Evolutionary conservation across 2,329 filamentous ascomycete genomes (phyloP).

Genomic region (Aspergillus tanneri): DNA sequence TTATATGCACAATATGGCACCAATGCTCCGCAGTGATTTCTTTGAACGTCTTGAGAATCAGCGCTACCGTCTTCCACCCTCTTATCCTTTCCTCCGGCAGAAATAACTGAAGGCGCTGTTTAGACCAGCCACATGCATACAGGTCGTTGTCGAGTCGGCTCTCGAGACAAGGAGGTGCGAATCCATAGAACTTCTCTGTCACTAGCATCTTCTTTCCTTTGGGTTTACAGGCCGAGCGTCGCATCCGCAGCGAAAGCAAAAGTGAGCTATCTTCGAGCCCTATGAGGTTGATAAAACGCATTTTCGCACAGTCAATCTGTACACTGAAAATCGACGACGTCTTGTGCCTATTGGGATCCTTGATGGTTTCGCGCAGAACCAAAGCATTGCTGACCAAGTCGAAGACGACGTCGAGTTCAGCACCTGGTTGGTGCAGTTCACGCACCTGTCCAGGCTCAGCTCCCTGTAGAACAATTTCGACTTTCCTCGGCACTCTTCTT

Average conservation of each 20-base stretch:
- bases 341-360: constrained; percentile 11
- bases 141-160: constrained; percentile 25
- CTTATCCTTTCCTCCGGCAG: constrained; percentile 24
- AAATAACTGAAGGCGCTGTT: constrained; percentile 24
- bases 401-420: constrained; percentile 28
- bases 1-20: constrained; percentile 21
- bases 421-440: constrained; percentile 17
- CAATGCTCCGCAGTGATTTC: constrained; percentile 23
- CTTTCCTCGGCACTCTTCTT: constrained; percentile 9
- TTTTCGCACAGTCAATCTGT: constrained; percentile 19
- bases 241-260: constrained; percentile 23
- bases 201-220: constrained; percentile 19
- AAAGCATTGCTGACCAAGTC: constrained; percentile 23
- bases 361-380: constrained; percentile 23
- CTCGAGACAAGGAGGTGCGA: constrained; percentile 12
- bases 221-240: constrained; percentile 11
- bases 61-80: constrained; percentile 30
- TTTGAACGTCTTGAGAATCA: constrained; percentile 29
- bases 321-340: constrained; percentile 11
- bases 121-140: constrained; percentile 14
- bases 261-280: constrained; percentile 31
- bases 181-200: constrained; percentile 23
- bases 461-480: constrained; percentile 21
- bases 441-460: constrained; percentile 12
- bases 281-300: constrained; percentile 28